Evolutionary conservation across 208 protist genomes (phyloP).

Genomic region (Trypanosoma theileri): DNA sequence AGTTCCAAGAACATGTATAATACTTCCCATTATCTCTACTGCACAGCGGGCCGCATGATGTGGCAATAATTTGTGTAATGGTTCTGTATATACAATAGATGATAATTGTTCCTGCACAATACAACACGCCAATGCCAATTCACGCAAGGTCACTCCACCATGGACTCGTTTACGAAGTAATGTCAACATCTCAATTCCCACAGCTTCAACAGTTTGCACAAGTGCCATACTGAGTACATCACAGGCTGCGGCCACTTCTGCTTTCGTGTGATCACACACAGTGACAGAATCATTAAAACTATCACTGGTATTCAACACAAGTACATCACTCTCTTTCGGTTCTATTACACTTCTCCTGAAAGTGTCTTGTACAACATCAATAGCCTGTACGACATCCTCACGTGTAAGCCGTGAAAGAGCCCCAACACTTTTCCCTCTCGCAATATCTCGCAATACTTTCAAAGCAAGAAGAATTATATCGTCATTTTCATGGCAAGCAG

Average conservation of each 20-base stretch:
- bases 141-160: conserved; percentile 1
- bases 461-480: neutral
- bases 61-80: neutral
- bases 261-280: neutral
- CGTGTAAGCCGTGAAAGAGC: neutral
- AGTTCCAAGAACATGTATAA: neutral
- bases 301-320: neutral
- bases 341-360: neutral
- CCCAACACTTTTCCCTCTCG: neutral
- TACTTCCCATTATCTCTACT: conserved; percentile 7
- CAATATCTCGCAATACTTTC: neutral
- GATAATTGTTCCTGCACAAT: neutral
- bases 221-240: neutral
- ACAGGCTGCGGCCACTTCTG: conserved; percentile 1
- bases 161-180: neutral
- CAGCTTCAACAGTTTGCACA: neutral
- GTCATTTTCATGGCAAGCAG: neutral
- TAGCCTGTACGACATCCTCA: neutral
- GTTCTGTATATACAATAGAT: neutral
- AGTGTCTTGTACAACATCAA: neutral
- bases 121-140: neutral
- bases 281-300: neutral
- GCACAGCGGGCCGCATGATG: neutral
- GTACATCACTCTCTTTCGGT: neutral
- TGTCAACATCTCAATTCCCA: conserved; percentile 1